These are phyloP conservation scores for Lomentospora prolificans DNA, from an alignment of 2,329 filamentous ascomycete species.

Conservation along the genomic window DNA sequence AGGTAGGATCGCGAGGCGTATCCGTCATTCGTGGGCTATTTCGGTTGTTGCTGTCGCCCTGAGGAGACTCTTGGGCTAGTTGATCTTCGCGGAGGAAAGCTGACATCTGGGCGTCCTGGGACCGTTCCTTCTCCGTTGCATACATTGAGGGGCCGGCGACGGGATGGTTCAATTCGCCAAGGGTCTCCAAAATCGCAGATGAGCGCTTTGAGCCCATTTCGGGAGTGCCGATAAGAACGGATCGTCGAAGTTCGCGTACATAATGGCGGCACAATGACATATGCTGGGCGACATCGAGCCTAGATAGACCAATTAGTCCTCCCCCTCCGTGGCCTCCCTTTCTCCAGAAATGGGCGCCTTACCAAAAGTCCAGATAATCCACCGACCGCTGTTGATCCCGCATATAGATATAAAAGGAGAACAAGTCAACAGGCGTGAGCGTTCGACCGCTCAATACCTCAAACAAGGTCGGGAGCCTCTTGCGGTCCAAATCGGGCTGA, in stretches of 20 bases:
- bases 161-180: conserved; percentile 56
- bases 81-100: conserved; percentile 69
- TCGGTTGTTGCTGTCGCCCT: conserved; percentile 37
- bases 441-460: conserved; percentile 92
- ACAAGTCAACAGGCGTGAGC: conserved; percentile 90
- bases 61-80: conserved; percentile 42
- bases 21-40: conserved; percentile 45
- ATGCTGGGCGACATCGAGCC: conserved; percentile 98
- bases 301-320: conserved; percentile 26
- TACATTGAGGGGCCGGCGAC: conserved; percentile 53
- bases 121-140: conserved; percentile 59
- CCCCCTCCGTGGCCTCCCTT: background rate
- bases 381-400: conserved; percentile 95
- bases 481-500: conserved; percentile 54
- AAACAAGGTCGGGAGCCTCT: conserved; percentile 86
- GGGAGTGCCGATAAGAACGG: conserved; percentile 85
- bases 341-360: conserved; percentile 21
- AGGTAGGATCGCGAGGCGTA: conserved; percentile 50
- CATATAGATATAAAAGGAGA: conserved; percentile 99
- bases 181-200: conserved; percentile 64
- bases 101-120: conserved; percentile 82
- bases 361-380: conserved; percentile 98
- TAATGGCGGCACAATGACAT: conserved; percentile 97
- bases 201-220: conserved; percentile 78
- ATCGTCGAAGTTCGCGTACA: conserved; percentile 87